phyloP scores from a whole-genome alignment of 129 eudicot genomes.

The Flaveria sonorensis region DNA sequence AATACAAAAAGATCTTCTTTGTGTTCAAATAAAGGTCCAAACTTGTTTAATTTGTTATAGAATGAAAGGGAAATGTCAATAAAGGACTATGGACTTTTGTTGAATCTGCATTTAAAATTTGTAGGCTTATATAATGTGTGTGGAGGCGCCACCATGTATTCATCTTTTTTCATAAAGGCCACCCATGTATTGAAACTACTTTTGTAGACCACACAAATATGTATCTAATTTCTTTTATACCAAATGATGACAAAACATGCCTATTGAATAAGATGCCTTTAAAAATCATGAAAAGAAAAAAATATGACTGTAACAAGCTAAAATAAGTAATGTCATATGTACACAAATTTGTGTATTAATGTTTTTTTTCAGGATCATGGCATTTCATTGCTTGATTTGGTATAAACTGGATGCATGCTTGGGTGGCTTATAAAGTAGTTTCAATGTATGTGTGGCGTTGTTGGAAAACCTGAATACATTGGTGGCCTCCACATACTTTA shows the following conservation, averaged over 20 bases:
- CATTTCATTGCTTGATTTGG: not conserved
- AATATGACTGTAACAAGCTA: not conserved
- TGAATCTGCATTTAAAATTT: not conserved
- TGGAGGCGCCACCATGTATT: conserved; percentile 7
- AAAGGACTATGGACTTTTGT: not conserved
- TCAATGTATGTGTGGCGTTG: not conserved
- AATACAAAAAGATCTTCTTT: conserved; percentile 85
- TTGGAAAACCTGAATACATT: not conserved
- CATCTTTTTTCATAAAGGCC: not conserved
- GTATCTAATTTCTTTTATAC: not conserved
- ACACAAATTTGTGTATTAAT: not conserved
- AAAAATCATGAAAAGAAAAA: not conserved
- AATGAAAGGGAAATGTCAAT: not conserved
- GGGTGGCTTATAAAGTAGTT: not conserved
- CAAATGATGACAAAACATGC: not conserved
- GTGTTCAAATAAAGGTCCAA: conserved; percentile 78
- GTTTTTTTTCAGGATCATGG: not conserved
- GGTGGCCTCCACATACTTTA: not conserved
- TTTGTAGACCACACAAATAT: not conserved
- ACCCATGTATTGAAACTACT: not conserved
- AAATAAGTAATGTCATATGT: not conserved
- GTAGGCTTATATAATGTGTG: not conserved
- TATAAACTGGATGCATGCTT: not conserved
- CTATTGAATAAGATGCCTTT: not conserved
- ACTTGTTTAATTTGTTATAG: not conserved